These are phyloP conservation scores for Phaeophleospora eucalypticola DNA, from an alignment of 2,329 filamentous ascomycete genomes.

Conservation along the genomic window DNA sequence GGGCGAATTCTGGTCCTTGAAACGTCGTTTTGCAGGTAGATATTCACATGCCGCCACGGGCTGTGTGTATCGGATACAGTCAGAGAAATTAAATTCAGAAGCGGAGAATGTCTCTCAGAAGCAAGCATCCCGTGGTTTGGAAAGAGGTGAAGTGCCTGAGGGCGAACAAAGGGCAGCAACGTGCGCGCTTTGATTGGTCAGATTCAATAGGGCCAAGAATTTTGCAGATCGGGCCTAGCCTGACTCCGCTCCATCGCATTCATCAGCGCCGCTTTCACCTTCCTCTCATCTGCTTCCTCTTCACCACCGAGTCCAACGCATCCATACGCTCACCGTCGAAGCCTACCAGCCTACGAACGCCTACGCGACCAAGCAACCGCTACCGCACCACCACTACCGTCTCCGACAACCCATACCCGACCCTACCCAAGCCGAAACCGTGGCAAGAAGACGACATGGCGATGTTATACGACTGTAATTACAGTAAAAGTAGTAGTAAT, in stretches of 20 bases:
- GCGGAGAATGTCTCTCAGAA: not conserved
- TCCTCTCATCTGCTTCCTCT: not conserved
- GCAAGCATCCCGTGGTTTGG: not conserved
- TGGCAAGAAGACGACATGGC: constrained; percentile 59
- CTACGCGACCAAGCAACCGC: not conserved
- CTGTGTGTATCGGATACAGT: too few relatives aligned
- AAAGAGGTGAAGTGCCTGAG: not conserved
- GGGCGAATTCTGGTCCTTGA: too few relatives aligned
- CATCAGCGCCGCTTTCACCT: not conserved
- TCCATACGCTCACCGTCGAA: not conserved
- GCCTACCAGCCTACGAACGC: not conserved
- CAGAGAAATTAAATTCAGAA: too few relatives aligned
- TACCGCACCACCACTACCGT: not conserved
- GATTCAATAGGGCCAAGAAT: too few relatives aligned
- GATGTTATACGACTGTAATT: constrained; percentile 63
- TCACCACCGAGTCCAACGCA: not conserved
- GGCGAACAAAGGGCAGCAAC: not conserved
- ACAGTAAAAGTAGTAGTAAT: constrained; percentile 67
- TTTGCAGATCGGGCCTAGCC: not conserved
- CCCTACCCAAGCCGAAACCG: constrained; percentile 33
- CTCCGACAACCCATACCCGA: constrained; percentile 5
- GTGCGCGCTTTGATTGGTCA: too few relatives aligned
- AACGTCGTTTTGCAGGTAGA: too few relatives aligned
- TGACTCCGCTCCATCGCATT: not conserved
- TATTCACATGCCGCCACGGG: too few relatives aligned